phyloP scores from a whole-genome alignment of 2,329 filamentous ascomycete genomes.

The Colletotrichum higginsianum region DNA sequence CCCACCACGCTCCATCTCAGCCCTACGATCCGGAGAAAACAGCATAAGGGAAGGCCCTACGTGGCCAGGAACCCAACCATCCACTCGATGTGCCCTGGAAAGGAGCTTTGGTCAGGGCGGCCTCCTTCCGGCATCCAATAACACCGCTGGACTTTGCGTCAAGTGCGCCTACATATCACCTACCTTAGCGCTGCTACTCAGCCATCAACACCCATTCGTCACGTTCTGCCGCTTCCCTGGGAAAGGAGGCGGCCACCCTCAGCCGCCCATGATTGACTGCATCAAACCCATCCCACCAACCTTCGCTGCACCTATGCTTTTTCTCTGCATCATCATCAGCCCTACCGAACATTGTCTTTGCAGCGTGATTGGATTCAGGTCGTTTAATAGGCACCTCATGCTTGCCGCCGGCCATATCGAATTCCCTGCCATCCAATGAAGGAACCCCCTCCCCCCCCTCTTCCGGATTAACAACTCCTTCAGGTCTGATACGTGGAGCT shows the following conservation, averaged over 20 bases:
- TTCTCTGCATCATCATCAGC: conserved; percentile 38
- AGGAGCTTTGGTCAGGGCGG: conserved; percentile 16
- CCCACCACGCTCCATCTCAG: conserved; percentile 35
- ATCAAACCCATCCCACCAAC: background rate
- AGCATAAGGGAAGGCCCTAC: background rate
- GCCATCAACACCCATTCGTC: conserved; percentile 23
- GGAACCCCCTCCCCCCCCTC: background rate
- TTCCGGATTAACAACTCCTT: background rate
- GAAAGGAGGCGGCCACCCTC: conserved; percentile 12
- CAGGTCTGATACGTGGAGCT: conserved; percentile 23
- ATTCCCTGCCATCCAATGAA: background rate
- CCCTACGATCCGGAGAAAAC: conserved; percentile 28
- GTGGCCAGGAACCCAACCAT: conserved; percentile 3
- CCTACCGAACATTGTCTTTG: conserved; percentile 20
- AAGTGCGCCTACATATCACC: conserved; percentile 29
- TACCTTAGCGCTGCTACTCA: conserved; percentile 37
- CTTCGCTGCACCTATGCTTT: conserved; percentile 10
- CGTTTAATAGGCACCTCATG: background rate
- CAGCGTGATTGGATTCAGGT: background rate
- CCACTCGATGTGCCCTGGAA: background rate
- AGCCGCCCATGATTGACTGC: conserved; percentile 19
- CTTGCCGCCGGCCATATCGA: background rate
- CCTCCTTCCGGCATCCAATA: conserved; percentile 29
- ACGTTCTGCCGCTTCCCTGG: conserved; percentile 4
- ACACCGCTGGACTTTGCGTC: conserved; percentile 1